Evolutionary conservation across 2,329 filamentous ascomycete genomes (phyloP).

Genomic region (Hysterium pulicare): DNA sequence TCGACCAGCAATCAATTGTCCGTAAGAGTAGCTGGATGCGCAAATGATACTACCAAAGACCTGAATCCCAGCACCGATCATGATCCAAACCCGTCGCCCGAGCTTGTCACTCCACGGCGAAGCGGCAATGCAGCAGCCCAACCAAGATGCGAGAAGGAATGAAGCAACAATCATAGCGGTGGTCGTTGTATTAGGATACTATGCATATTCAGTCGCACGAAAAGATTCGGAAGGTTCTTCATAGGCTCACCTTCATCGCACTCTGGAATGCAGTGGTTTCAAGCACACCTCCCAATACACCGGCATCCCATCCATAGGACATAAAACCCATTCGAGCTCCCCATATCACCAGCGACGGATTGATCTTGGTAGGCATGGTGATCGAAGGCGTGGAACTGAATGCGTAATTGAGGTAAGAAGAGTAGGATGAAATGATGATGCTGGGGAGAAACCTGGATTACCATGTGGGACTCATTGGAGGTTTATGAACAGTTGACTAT

Average conservation of each 20-base stretch:
- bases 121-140: constrained; percentile 24
- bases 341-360: constrained; percentile 9
- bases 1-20: constrained; percentile 28
- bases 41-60: constrained; percentile 30
- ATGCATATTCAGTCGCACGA: neutral
- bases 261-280: constrained; percentile 26
- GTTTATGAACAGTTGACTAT: too few species aligned
- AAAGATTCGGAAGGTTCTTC: neutral
- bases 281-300: constrained; percentile 32
- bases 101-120: constrained; percentile 19
- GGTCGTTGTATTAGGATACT: constrained; percentile 21
- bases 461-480: too few species aligned
- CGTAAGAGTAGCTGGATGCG: constrained; percentile 20
- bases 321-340: constrained; percentile 28
- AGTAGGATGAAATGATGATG: too few species aligned
- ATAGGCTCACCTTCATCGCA: constrained; percentile 22
- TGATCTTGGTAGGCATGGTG: constrained; percentile 8
- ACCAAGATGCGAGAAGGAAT: constrained; percentile 28
- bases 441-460: too few species aligned
- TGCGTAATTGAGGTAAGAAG: too few species aligned
- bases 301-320: constrained; percentile 36
- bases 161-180: constrained; percentile 28
- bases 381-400: neutral
- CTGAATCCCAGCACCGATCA: constrained; percentile 21
- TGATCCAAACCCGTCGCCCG: constrained; percentile 25